Evolutionary conservation across 2,329 filamentous ascomycete species (phyloP).

Genomic region (Zarea fungicola): DNA sequence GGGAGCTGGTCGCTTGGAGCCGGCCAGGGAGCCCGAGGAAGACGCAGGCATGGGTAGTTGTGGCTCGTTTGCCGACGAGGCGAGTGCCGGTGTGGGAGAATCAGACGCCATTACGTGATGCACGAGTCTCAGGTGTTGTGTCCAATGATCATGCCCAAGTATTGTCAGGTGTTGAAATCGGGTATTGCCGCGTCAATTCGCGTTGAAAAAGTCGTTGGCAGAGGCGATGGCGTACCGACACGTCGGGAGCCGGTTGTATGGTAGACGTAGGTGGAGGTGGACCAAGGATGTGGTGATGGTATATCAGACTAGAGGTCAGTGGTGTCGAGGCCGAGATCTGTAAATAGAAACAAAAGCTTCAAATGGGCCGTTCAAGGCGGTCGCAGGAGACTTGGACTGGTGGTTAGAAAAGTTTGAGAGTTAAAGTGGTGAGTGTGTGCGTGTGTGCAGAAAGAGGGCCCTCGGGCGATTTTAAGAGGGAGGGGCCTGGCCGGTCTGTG

Average conservation of each 20-base stretch:
- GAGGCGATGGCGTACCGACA: neutral
- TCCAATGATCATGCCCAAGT: neutral
- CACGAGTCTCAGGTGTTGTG: neutral
- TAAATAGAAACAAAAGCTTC: conserved; percentile 8
- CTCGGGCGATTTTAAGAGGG: conserved; percentile 12
- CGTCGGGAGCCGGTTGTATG: neutral
- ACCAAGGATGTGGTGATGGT: neutral
- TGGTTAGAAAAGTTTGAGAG: too few species aligned
- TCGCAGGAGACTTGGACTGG: conserved; percentile 9
- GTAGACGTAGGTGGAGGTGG: neutral
- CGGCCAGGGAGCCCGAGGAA: conserved; percentile 26
- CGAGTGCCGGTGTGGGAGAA: neutral
- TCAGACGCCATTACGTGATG: conserved; percentile 11
- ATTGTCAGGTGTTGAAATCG: neutral
- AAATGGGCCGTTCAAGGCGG: conserved; percentile 12
- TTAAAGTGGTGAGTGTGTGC: neutral
- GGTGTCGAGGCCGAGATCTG: conserved; percentile 6
- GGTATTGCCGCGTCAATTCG: conserved; percentile 7
- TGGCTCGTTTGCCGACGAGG: conserved; percentile 9
- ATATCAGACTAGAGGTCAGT: conserved; percentile 3
- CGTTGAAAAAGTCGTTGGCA: neutral
- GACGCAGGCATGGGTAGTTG: conserved; percentile 10
- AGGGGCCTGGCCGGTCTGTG: conserved; percentile 3
- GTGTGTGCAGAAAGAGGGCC: conserved; percentile 9
- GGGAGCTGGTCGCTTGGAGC: conserved; percentile 58